Percentiles rank a stretch among this genome's conserved stretches.
Conservation (phyloP, 2,329 filamentous ascomycete genomes). For the Colletotrichum gigasporum region DNA sequence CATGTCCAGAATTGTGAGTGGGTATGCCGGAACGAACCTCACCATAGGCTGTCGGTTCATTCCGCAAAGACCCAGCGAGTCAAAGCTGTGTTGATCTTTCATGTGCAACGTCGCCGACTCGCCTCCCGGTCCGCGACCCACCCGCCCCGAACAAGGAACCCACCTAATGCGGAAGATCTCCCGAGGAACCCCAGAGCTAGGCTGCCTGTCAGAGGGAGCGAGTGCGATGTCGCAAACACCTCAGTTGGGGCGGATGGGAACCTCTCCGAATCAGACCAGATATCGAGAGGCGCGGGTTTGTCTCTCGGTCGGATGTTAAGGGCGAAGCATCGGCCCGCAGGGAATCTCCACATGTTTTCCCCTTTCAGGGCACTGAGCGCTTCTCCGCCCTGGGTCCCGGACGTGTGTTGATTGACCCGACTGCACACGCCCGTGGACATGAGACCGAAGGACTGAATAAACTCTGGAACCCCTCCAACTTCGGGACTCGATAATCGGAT, state of each 20-base stretch:
- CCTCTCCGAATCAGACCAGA: background rate
- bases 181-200: background rate
- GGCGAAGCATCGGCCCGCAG: too few species aligned
- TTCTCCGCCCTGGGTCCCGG: too few species aligned
- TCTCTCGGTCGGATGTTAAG: too few species aligned
- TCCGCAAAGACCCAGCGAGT: too few species aligned
- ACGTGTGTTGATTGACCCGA: background rate
- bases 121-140: background rate
- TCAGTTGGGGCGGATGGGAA: background rate
- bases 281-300: too few species aligned
- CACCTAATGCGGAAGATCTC: background rate
- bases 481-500: background rate
- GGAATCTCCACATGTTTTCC: too few species aligned
- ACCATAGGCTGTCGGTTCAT: too few species aligned
- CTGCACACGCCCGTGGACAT: background rate
- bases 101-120: too few species aligned
- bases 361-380: background rate
- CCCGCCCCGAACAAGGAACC: background rate
- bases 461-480: background rate
- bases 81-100: too few species aligned
- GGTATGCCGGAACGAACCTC: too few species aligned
- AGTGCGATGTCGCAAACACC: background rate
- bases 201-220: background rate
- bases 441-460: background rate
- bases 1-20: too few species aligned